Conservation (phyloP, 306 rosid genomes). For the Cicer cuneatum region DNA sequence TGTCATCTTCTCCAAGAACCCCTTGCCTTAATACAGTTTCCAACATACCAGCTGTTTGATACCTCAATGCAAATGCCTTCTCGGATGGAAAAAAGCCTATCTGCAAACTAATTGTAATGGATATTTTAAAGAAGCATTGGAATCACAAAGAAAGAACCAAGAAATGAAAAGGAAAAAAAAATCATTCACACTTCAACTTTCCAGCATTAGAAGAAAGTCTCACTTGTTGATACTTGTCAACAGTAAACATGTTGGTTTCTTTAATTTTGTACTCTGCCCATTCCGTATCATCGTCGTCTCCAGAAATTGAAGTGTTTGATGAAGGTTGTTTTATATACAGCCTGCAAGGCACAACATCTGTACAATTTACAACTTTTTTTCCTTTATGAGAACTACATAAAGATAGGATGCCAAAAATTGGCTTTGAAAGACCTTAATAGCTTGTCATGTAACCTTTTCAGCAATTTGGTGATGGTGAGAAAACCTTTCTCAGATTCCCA, state of each 20-base stretch:
- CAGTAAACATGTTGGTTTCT: constrained; percentile 93
- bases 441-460: neutral
- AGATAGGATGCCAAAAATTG: neutral
- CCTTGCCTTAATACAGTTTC: constrained; percentile 89
- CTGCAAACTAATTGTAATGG: constrained; percentile 85
- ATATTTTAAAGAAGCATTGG: constrained; percentile 64
- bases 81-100: constrained; percentile 86
- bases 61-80: constrained; percentile 88
- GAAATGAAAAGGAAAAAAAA: neutral
- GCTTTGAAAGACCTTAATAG: neutral
- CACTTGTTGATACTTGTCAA: constrained; percentile 97
- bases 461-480: constrained; percentile 11
- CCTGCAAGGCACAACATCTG: constrained; percentile 53
- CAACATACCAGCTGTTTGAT: constrained; percentile 97
- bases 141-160: constrained; percentile 38
- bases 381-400: constrained; percentile 2
- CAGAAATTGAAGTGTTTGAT: constrained; percentile 66
- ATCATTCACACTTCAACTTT: constrained; percentile 10
- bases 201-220: constrained; percentile 44
- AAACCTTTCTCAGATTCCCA: constrained; percentile 17
- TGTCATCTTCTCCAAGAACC: constrained; percentile 94
- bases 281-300: constrained; percentile 60
- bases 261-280: constrained; percentile 98
- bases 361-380: constrained; percentile 6
- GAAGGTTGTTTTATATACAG: constrained; percentile 80